phyloP scores from a whole-genome alignment of 345 rosid genomes.

The Gossypium herbaceum region DNA sequence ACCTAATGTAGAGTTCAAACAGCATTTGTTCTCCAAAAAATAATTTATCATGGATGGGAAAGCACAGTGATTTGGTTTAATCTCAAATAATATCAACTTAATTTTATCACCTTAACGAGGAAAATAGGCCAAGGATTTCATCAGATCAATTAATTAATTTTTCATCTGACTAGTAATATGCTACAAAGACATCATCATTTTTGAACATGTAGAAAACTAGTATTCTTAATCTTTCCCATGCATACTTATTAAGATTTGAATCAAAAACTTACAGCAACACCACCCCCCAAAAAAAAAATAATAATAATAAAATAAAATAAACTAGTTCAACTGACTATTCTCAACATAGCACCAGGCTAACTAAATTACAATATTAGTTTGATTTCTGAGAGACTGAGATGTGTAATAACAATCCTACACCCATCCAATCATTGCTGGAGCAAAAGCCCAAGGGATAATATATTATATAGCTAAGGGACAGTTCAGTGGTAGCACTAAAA shows the following conservation, averaged over 20 bases:
- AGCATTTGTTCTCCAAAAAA: neutral
- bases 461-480: neutral
- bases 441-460: neutral
- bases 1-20: neutral
- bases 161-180: neutral
- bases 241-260: neutral
- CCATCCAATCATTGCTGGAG: neutral
- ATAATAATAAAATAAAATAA: no score
- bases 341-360: neutral
- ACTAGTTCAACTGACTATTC: neutral
- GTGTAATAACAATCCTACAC: neutral
- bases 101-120: neutral
- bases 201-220: neutral
- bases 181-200: neutral
- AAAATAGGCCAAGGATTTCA: neutral
- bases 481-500: neutral
- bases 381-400: neutral
- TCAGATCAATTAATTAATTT: neutral
- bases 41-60: neutral
- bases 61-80: neutral
- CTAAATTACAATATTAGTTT: neutral
- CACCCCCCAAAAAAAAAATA: no score
- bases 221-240: neutral
- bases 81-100: neutral
- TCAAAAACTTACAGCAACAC: neutral